phyloP scores from a whole-genome alignment of 2,329 filamentous ascomycete genomes.

The Elsinoe perseae region DNA sequence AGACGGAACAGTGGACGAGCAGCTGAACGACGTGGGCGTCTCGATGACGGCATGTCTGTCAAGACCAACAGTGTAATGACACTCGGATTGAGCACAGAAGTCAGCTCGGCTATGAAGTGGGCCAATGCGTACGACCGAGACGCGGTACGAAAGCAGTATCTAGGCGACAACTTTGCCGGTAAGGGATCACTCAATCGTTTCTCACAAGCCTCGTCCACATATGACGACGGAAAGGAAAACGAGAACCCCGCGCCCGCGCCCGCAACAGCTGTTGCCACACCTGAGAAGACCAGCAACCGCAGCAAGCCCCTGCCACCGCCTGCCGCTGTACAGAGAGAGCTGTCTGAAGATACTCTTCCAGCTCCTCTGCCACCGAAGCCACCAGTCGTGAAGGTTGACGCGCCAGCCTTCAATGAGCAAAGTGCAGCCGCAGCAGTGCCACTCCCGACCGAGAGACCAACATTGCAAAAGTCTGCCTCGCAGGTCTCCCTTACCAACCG shows the following conservation, averaged over 20 bases:
- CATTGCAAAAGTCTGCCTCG: slow-evolving; percentile 17
- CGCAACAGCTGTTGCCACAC: not conserved
- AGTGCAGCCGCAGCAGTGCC: not conserved
- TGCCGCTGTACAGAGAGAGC: not conserved
- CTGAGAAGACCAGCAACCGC: not conserved
- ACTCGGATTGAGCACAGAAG: slow-evolving; percentile 79
- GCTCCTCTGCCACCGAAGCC: slow-evolving; percentile 17
- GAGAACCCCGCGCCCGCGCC: not conserved
- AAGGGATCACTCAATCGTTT: slow-evolving; percentile 47
- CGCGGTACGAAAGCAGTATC: slow-evolving; percentile 74
- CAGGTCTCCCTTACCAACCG: slow-evolving; percentile 23
- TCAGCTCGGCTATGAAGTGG: slow-evolving; percentile 94
- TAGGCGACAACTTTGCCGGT: slow-evolving; percentile 65
- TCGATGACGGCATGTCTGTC: slow-evolving; percentile 46
- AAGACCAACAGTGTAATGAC: slow-evolving; percentile 91
- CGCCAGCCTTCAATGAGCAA: slow-evolving; percentile 14
- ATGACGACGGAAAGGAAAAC: slow-evolving; percentile 14
- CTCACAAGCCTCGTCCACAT: slow-evolving; percentile 16
- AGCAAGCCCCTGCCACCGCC: slow-evolving; percentile 7
- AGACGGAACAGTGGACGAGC: slow-evolving; percentile 48
- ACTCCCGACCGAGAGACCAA: not conserved
- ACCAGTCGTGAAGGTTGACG: slow-evolving; percentile 15
- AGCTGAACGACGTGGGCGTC: slow-evolving; percentile 48
- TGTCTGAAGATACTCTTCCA: slow-evolving; percentile 9
- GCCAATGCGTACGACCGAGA: slow-evolving; percentile 91